A percentile compares a stretch with the other conserved stretches of the same genome.
phyloP scores from a whole-genome alignment of 148 eudicot genomes.

The Cornus suecica region DNA sequence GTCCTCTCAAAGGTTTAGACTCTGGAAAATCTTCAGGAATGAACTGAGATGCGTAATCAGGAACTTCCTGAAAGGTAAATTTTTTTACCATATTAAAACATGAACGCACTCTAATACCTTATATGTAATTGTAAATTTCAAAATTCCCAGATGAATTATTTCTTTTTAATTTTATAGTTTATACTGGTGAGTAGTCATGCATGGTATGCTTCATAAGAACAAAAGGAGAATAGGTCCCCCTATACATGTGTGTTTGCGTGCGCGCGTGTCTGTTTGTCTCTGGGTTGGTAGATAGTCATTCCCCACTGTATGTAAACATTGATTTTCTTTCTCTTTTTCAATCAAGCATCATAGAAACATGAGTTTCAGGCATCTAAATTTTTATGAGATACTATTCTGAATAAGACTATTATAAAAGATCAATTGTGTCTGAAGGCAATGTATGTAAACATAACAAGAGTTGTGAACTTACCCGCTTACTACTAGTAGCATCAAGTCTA shows the following conservation, averaged over 20 bases:
- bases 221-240: conserved; percentile 1
- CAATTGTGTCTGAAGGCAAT: not conserved
- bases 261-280: no score
- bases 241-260: no score
- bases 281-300: not conserved
- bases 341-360: not conserved
- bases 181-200: not conserved
- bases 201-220: not conserved
- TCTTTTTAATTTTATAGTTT: not conserved
- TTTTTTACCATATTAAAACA: conserved; percentile 11
- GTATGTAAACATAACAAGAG: not conserved
- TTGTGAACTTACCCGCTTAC: conserved; percentile 48
- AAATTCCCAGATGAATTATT: not conserved
- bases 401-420: not conserved
- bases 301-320: not conserved
- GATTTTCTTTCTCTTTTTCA: not conserved
- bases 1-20: conserved; percentile 83
- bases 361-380: not conserved
- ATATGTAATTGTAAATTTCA: not conserved
- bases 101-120: not conserved
- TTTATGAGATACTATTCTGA: not conserved
- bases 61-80: conserved; percentile 61
- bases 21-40: conserved; percentile 49
- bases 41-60: conserved; percentile 66
- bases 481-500: conserved; percentile 87